These are phyloP conservation scores for Pelargonium myrrhifolium DNA, from an alignment of 441 rosid genomes.

Conservation along the genomic window DNA sequence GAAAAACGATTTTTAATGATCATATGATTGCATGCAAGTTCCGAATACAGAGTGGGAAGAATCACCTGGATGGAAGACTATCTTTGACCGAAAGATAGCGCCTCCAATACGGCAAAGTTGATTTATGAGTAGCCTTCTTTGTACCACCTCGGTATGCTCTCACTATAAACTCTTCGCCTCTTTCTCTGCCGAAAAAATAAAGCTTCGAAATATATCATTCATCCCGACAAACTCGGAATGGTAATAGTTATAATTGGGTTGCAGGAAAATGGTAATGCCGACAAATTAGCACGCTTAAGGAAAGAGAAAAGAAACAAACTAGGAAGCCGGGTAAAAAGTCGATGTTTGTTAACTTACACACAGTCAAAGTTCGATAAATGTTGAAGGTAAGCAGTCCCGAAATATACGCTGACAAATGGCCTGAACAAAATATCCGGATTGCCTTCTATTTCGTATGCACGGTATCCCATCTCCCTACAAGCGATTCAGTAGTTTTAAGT, in stretches of 20 bases:
- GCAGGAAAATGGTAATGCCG: constrained; percentile 7
- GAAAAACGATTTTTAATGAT: constrained; percentile 5
- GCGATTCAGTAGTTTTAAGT: constrained; percentile 22
- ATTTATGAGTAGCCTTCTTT: constrained; percentile 73
- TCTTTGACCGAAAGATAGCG: constrained; percentile 77
- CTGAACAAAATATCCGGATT: constrained; percentile 60
- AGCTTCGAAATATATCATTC: constrained; percentile 15
- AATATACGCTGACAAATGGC: constrained; percentile 75
- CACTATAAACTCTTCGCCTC: constrained; percentile 82
- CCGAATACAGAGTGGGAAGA: constrained; percentile 13
- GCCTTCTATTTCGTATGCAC: constrained; percentile 42
- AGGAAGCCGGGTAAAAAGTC: constrained; percentile 7
- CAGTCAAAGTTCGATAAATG: constrained; percentile 69
- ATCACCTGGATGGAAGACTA: constrained; percentile 61
- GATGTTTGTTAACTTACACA: constrained; percentile 36
- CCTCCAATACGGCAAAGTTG: constrained; percentile 80
- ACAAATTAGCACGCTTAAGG: background rate
- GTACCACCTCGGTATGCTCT: constrained; percentile 78
- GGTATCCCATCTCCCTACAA: constrained; percentile 62
- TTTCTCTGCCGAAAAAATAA: constrained; percentile 44
- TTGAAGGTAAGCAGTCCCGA: constrained; percentile 82
- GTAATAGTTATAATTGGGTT: constrained; percentile 5
- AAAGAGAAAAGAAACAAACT: background rate
- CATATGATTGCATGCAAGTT: background rate
- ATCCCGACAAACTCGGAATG: background rate